phyloP scores from a whole-genome alignment of 1,284 basidiomycete species.

The Schizopora paradoxa region DNA sequence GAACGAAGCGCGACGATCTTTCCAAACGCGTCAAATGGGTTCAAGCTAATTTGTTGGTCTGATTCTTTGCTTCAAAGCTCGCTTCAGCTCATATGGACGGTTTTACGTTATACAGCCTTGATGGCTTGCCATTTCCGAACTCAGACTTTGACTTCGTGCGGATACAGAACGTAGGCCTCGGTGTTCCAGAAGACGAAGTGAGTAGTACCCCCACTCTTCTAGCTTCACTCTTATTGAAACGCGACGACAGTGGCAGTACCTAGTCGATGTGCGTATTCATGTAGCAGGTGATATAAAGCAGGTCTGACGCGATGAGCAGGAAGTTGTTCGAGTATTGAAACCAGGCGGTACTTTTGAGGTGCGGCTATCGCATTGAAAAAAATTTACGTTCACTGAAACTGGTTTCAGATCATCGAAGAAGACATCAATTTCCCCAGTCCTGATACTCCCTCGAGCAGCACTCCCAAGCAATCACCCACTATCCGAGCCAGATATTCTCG shows the following conservation, averaged over 20 bases:
- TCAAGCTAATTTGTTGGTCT: conserved; percentile 56
- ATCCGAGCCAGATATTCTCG: conserved; percentile 1
- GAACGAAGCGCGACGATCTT: conserved; percentile 33
- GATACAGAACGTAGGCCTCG: conserved; percentile 56
- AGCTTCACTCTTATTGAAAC: too few species aligned
- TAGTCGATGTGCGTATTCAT: conserved; percentile 31
- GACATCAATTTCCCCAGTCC: conserved; percentile 63
- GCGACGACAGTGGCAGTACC: conserved; percentile 32
- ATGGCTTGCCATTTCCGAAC: conserved; percentile 52
- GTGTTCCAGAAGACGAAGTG: conserved; percentile 68
- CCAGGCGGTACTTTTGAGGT: conserved; percentile 63
- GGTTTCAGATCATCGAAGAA: conserved; percentile 60
- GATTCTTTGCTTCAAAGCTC: conserved; percentile 3
- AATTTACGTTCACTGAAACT: conserved; percentile 3
- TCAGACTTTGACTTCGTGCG: conserved; percentile 60
- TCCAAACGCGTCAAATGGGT: conserved; percentile 55
- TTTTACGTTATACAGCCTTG: conserved; percentile 38
- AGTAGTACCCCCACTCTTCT: conserved; percentile 18
- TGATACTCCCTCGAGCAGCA: conserved; percentile 26
- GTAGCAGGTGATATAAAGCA: conserved; percentile 2
- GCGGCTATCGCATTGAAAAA: conserved; percentile 15
- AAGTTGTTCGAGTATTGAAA: conserved; percentile 57
- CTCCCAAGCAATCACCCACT: conserved; percentile 18
- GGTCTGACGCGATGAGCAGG: conserved; percentile 38
- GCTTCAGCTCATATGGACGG: not conserved